These are phyloP conservation scores for Pythium aristosporum DNA, from an alignment of 352 stramenopile species.

Conservation along the genomic window DNA sequence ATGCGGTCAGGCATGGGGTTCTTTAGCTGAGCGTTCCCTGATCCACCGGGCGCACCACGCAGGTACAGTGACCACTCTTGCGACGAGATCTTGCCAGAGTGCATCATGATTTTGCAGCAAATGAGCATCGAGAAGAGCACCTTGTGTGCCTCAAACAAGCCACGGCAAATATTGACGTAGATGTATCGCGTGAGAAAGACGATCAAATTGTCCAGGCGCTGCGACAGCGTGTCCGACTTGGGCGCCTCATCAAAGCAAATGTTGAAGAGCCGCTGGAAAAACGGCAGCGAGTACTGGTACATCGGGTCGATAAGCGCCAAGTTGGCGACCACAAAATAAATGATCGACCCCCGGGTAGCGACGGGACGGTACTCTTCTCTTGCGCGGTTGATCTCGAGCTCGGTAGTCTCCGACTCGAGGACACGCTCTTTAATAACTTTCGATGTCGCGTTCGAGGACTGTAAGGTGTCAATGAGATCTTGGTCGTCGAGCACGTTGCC, in stretches of 20 bases:
- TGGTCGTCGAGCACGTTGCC: slow-evolving; percentile 94
- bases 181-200: slow-evolving; percentile 90
- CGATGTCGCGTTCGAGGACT: slow-evolving; percentile 85
- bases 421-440: slow-evolving; percentile 90
- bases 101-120: slow-evolving; percentile 92
- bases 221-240: slow-evolving; percentile 48
- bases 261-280: slow-evolving; percentile 92
- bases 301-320: slow-evolving; percentile 92
- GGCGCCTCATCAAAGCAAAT: slow-evolving; percentile 87
- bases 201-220: slow-evolving; percentile 81
- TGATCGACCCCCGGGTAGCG: slow-evolving; percentile 90
- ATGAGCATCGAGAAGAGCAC: slow-evolving; percentile 94
- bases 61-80: slow-evolving; percentile 91
- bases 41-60: slow-evolving; percentile 41
- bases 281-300: slow-evolving; percentile 95
- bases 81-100: slow-evolving; percentile 64
- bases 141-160: slow-evolving; percentile 94
- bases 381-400: slow-evolving; percentile 89
- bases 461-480: slow-evolving; percentile 82
- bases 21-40: slow-evolving; percentile 26
- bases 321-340: slow-evolving; percentile 95
- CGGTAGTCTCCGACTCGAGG: slow-evolving; percentile 87
- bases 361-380: slow-evolving; percentile 91
- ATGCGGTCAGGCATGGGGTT: slow-evolving; percentile 75
- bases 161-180: slow-evolving; percentile 94